These are phyloP conservation scores for Erysimum cheiri DNA, from an alignment of 441 rosid genomes.

Conservation along the genomic window DNA sequence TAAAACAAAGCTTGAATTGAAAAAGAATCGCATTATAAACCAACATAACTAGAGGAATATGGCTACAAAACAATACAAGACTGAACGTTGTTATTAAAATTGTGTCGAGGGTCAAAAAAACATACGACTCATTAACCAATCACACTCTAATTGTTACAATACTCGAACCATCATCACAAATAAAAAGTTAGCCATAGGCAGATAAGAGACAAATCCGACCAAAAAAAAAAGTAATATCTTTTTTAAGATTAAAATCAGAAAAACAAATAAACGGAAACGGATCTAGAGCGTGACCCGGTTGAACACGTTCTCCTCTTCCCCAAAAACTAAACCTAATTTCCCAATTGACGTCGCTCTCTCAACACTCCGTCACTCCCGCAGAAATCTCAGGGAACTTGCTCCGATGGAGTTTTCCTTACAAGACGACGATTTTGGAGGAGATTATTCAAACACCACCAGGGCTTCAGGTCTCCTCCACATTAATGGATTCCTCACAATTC, in stretches of 20 bases:
- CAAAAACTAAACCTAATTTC: slow-evolving; percentile 25
- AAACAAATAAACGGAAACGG: background rate
- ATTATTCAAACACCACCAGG: slow-evolving; percentile 56
- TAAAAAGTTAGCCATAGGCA: too few relatives aligned
- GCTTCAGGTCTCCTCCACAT: slow-evolving; percentile 59
- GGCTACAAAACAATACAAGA: background rate
- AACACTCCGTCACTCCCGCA: slow-evolving; percentile 10
- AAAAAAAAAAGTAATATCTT: too few relatives aligned
- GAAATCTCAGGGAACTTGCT: slow-evolving; percentile 10
- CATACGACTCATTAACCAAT: too few relatives aligned
- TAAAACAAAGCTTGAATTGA: background rate
- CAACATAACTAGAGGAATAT: background rate
- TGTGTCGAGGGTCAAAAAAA: too few relatives aligned
- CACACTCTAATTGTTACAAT: too few relatives aligned
- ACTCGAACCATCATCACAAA: too few relatives aligned
- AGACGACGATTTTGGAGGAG: slow-evolving; percentile 95
- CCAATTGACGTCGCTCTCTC: slow-evolving; percentile 26
- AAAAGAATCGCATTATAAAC: background rate
- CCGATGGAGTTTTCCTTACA: slow-evolving; percentile 45
- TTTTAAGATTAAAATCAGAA: background rate
- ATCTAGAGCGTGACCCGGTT: slow-evolving; percentile 22
- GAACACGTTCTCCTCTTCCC: slow-evolving; percentile 10
- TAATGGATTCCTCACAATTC: background rate
- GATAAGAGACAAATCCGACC: too few relatives aligned
- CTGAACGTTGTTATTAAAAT: too few relatives aligned